Evolutionary conservation across 345 rosid species (phyloP), one percentile per base, ranked within the genome.

Genomic region (Camelina sativa): DNA sequence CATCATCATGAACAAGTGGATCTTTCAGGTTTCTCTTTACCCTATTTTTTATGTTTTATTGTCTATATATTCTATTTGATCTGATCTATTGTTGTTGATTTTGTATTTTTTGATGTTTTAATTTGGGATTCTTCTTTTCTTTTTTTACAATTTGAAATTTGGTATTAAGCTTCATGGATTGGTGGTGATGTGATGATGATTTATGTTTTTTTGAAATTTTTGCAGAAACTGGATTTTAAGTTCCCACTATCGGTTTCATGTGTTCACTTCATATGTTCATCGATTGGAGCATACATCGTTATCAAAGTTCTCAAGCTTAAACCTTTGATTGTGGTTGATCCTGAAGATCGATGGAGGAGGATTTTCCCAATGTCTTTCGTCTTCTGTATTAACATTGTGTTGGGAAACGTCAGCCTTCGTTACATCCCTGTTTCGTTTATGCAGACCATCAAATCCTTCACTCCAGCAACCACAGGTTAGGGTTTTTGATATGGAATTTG

Each of bases 1-100:
- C 37, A 95, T 95, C 85, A 88, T 95, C 88, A 90, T 85, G 86
- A 95, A 95, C 94, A 95, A 95, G 78, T 95, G 99, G 99, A 95
- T 95, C 94, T 95, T 95, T 54, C 99, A 95, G 99, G 99, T 92
- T 4, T 51, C 56, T 68, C 53, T 63, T 28, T n/a, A 19, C 56
- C 37, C 22, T 28, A 2, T 11, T 5, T 15, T 15, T 61, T 79
- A 57, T 65, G 17, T 65, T 38, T 35, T 62, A 22, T 17, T 34
- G 8, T 34, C 25, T 32, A 38, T 28, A 43, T 37, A 54, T 3
- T 13, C 34, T 56, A 7, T 65, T 28, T 69, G 63, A 48, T 78
- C 72, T 55, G 72, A 75, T 70, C 76, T 58, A 12, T 57, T 47
- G 11, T 38, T 56, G 13, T 16, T 15, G 32, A 55, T 22, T 56